These are phyloP conservation scores for Ophiosphaerella narmari DNA, from an alignment of 2,329 filamentous ascomycete genomes.

Conservation along the genomic window DNA sequence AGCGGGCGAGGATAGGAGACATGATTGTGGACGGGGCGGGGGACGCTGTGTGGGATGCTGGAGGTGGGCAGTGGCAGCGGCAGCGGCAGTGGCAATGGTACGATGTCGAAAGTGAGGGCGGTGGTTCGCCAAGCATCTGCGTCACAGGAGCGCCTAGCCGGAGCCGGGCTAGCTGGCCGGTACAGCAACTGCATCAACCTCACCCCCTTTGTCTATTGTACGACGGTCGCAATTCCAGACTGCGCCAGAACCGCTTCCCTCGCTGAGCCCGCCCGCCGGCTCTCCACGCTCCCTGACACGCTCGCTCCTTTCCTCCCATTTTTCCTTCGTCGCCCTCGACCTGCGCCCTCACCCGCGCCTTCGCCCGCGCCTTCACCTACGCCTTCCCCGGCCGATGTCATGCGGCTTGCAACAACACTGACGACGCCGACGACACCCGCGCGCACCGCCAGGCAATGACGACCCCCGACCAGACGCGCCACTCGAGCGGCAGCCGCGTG, in stretches of 20 bases:
- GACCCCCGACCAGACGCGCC: slow-evolving; percentile 37
- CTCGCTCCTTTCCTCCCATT: background rate
- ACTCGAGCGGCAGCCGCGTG: slow-evolving; percentile 41
- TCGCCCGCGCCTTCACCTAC: background rate
- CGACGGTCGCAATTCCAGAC: background rate
- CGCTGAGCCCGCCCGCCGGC: slow-evolving; percentile 5
- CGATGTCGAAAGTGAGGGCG: slow-evolving; percentile 19
- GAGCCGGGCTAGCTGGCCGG: slow-evolving; percentile 12
- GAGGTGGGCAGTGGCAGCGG: slow-evolving; percentile 10
- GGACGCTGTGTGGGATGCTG: slow-evolving; percentile 7
- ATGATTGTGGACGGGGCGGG: slow-evolving; percentile 37
- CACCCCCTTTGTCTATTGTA: slow-evolving; percentile 11
- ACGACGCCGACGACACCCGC: no score
- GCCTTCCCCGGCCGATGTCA: slow-evolving; percentile 33
- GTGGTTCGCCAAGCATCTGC: slow-evolving; percentile 20
- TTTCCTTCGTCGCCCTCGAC: background rate
- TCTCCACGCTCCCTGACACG: slow-evolving; percentile 22
- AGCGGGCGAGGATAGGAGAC: slow-evolving; percentile 52
- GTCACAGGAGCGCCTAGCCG: slow-evolving; percentile 15
- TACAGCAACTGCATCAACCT: slow-evolving; percentile 9
- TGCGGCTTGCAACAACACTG: slow-evolving; percentile 28
- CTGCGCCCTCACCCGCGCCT: no score
- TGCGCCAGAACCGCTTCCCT: background rate
- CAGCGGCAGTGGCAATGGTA: slow-evolving; percentile 11
- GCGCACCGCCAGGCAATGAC: slow-evolving; percentile 37